phyloP scores from a whole-genome alignment of 1,284 basidiomycete species.

The Pseudomicrostroma phylloplanum region DNA sequence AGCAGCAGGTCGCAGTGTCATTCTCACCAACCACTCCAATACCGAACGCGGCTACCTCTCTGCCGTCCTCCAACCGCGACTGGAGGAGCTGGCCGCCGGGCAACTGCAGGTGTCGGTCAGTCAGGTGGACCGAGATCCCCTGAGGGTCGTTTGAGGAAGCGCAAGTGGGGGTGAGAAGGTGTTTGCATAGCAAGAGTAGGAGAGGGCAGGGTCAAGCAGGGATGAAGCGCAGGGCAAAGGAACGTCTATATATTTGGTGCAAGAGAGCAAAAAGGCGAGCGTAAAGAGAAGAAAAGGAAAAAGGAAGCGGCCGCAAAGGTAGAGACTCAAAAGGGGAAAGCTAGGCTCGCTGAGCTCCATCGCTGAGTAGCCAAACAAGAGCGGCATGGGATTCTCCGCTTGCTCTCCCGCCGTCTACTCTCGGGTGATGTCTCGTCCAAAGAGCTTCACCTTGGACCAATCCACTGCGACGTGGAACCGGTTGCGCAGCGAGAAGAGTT shows the following conservation, averaged over 20 bases:
- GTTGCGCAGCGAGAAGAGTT: constrained; percentile 14
- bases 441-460: constrained; percentile 30
- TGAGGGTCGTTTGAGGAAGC: constrained; percentile 22
- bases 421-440: constrained; percentile 16
- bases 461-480: constrained; percentile 31
- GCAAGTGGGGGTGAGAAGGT: too few species aligned
- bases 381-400: too few species aligned
- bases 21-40: constrained; percentile 46
- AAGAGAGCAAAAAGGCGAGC: too few species aligned
- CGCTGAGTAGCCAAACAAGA: too few species aligned
- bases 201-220: too few species aligned
- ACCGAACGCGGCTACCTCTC: constrained; percentile 39
- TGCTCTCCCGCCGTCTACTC: constrained; percentile 13
- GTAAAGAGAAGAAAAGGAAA: too few species aligned
- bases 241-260: too few species aligned
- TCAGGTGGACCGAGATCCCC: constrained; percentile 23
- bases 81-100: constrained; percentile 16
- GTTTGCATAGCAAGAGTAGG: not conserved
- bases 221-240: too few species aligned
- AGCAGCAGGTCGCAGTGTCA: constrained; percentile 38
- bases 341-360: too few species aligned
- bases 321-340: too few species aligned
- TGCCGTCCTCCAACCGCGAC: constrained; percentile 26
- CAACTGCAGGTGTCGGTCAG: constrained; percentile 19
- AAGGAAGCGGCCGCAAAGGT: too few species aligned